phyloP scores from a whole-genome alignment of 2,329 filamentous ascomycete genomes.

The Teratosphaeria zuluensis region DNA sequence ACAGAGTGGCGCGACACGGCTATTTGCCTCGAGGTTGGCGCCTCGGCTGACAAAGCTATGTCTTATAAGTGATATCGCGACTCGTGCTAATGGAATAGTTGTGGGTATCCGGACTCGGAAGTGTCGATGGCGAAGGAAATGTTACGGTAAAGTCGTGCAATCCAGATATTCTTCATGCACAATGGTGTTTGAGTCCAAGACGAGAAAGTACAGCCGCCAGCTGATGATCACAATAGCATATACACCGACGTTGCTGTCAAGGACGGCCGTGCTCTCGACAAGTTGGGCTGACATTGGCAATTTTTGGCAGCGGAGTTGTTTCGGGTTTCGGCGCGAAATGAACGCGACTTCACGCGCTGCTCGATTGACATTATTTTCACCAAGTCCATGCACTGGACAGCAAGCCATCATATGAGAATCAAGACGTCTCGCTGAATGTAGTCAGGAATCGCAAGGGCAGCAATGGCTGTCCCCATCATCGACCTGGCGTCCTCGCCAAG shows the following conservation, averaged over 20 bases:
- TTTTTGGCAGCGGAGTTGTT: background rate
- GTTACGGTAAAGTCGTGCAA: no score
- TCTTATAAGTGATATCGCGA: no score
- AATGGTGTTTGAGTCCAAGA: no score
- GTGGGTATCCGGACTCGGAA: no score
- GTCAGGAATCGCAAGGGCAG: conserved; percentile 1
- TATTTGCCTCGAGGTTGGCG: no score
- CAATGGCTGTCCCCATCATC: conserved; percentile 10
- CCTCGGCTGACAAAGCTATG: no score
- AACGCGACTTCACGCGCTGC: background rate
- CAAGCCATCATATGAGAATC: background rate
- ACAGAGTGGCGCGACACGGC: no score
- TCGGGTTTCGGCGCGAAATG: background rate
- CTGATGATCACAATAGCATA: background rate
- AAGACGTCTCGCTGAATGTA: background rate
- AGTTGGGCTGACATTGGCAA: background rate
- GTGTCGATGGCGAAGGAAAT: no score
- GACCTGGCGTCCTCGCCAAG: conserved; percentile 2
- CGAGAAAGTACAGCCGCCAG: background rate
- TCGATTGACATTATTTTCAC: no score
- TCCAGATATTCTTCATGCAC: no score
- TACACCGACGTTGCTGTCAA: background rate
- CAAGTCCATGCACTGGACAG: background rate
- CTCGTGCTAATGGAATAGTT: no score
- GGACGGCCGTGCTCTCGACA: background rate